A percentile compares a stretch with the other conserved stretches of the same genome.
Evolutionary conservation across 768 basidiomycete species (phyloP).

Genomic region (Paxillus involutus): DNA sequence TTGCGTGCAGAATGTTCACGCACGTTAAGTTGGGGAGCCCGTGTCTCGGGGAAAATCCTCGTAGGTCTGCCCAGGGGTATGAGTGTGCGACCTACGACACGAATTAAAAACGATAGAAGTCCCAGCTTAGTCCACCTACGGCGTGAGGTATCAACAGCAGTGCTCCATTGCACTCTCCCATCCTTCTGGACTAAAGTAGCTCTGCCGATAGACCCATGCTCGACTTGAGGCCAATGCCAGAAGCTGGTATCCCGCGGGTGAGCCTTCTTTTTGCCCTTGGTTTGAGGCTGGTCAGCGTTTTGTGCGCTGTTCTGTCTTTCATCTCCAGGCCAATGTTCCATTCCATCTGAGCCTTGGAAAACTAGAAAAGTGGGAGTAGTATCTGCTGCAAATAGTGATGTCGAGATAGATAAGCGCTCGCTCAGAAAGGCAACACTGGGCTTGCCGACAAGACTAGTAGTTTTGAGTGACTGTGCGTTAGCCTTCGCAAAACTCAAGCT

Average conservation of each 20-base stretch:
- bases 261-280: constrained; percentile 32
- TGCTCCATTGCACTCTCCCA: constrained; percentile 53
- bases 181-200: constrained; percentile 49
- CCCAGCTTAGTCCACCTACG: constrained; percentile 15
- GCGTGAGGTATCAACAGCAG: constrained; percentile 32
- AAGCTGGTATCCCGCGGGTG: constrained; percentile 27
- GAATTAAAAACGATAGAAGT: constrained; percentile 6
- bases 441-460: background rate
- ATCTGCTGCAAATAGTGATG: constrained; percentile 13
- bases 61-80: constrained; percentile 31
- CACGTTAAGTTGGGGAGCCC: constrained; percentile 32
- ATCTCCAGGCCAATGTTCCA: constrained; percentile 73
- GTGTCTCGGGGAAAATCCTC: constrained; percentile 60
- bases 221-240: constrained; percentile 52
- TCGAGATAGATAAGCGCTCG: background rate
- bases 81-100: constrained; percentile 30
- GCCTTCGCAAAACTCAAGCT: constrained; percentile 9
- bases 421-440: constrained; percentile 19
- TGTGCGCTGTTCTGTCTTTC: constrained; percentile 31
- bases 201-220: constrained; percentile 55
- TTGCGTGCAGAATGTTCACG: constrained; percentile 40
- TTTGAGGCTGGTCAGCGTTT: constrained; percentile 1
- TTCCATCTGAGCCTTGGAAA: constrained; percentile 52
- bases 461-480: background rate
- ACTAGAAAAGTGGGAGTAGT: constrained; percentile 23